phyloP scores from a whole-genome alignment of 202 grass and related monocot genomes.

The Zizania palustris region DNA sequence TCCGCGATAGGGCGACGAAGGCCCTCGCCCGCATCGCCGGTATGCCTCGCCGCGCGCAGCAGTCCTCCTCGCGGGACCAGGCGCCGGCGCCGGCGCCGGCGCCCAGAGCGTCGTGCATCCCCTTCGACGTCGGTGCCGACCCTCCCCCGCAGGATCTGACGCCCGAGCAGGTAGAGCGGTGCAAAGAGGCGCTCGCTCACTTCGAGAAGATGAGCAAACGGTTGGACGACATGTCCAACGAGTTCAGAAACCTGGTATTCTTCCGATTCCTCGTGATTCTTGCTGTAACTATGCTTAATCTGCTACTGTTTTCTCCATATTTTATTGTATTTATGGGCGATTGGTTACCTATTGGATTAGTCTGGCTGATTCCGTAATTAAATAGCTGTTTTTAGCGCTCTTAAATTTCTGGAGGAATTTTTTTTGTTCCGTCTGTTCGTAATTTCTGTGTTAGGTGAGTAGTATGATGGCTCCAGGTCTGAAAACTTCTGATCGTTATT shows the following conservation, averaged over 20 bases:
- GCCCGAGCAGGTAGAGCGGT: constrained; percentile 54
- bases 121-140: constrained; percentile 37
- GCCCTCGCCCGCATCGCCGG: constrained; percentile 17
- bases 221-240: constrained; percentile 32
- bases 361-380: not conserved
- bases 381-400: not conserved
- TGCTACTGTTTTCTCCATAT: not conserved
- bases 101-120: no score
- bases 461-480: constrained; percentile 7
- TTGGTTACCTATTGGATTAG: not conserved
- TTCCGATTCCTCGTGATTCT: not conserved
- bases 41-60: not conserved
- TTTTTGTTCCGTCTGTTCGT: not conserved
- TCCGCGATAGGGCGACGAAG: constrained; percentile 38
- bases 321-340: not conserved
- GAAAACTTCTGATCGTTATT: not conserved
- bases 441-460: not conserved
- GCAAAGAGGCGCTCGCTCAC: constrained; percentile 54
- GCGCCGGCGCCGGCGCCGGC: no score
- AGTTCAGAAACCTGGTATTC: constrained; percentile 52
- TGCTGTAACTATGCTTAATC: not conserved
- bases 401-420: no score
- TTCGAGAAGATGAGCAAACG: constrained; percentile 56
- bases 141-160: constrained; percentile 50
- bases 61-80: not conserved